Evolutionary conservation across 495 filamentous ascomycete species (phyloP).

Genomic region (Mycothermus thermophilus): DNA sequence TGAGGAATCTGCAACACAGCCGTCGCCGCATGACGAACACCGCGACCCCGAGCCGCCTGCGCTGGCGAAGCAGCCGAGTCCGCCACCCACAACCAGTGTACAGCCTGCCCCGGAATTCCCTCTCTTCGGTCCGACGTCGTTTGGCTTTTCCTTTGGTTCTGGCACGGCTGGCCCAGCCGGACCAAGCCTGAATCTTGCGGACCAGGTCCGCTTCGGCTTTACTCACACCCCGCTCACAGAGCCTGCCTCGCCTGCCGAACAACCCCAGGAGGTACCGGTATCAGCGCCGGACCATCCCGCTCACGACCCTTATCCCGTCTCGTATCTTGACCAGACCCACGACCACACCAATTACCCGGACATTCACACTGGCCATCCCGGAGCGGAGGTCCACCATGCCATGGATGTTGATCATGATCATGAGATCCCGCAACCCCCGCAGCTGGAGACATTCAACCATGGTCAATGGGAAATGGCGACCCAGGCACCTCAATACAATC

Average conservation of each 20-base stretch:
- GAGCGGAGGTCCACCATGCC: slow-evolving; percentile 4
- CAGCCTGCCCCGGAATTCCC: not conserved
- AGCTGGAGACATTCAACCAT: slow-evolving; percentile 9
- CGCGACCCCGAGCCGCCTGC: too few species aligned
- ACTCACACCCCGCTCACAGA: slow-evolving; percentile 16
- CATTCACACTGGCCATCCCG: slow-evolving; percentile 6
- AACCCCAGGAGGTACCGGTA: not conserved
- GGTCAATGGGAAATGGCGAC: slow-evolving; percentile 15
- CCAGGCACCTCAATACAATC: slow-evolving; percentile 13
- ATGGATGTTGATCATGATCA: too few species aligned
- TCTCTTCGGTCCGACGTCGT: slow-evolving; percentile 8
- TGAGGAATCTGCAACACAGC: too few species aligned
- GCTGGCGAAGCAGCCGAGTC: too few species aligned
- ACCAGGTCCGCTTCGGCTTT: slow-evolving; percentile 23
- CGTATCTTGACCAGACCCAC: slow-evolving; percentile 12
- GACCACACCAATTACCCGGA: slow-evolving; percentile 6
- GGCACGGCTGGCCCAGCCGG: slow-evolving; percentile 5
- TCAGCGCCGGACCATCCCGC: not conserved
- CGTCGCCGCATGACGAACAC: too few species aligned
- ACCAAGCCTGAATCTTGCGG: slow-evolving; percentile 10
- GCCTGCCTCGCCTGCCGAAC: not conserved
- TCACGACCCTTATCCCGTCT: slow-evolving; percentile 12
- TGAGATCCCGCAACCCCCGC: too few species aligned
- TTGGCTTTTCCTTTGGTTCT: slow-evolving; percentile 3
- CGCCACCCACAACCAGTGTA: not conserved